Conservation (phyloP, 192 early-diverging fungal genomes). For the Umbelopsis sp. region DNA sequence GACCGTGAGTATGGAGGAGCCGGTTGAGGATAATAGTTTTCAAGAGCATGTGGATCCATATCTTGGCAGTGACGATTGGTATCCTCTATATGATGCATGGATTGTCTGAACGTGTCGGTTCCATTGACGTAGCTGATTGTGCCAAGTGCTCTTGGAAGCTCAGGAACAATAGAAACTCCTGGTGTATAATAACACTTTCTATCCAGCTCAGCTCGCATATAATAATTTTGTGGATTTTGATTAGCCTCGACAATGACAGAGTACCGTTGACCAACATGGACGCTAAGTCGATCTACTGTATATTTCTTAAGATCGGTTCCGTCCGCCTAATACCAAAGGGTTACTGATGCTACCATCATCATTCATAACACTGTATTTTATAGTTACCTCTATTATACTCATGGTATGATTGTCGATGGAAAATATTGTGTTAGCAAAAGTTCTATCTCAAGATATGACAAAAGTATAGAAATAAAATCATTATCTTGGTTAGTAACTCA, state of each 20-base stretch:
- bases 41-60: conserved; percentile 10
- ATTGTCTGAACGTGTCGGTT: not conserved
- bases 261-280: conserved; percentile 47
- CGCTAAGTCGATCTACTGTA: conserved; percentile 29
- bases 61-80: conserved; percentile 12
- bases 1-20: not conserved
- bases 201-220: conserved; percentile 41
- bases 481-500: too few species aligned
- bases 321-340: conserved; percentile 28
- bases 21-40: conserved; percentile 6
- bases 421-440: conserved; percentile 66
- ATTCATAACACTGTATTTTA: not conserved
- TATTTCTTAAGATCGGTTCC: conserved; percentile 34
- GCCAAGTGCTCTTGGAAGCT: conserved; percentile 33
- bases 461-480: too few species aligned
- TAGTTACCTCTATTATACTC: conserved; percentile 53
- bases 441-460: conserved; percentile 23
- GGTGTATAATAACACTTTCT: conserved; percentile 23
- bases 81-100: not conserved
- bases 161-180: conserved; percentile 62
- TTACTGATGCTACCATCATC: not conserved
- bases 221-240: conserved; percentile 39
- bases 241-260: conserved; percentile 46
- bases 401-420: conserved; percentile 72
- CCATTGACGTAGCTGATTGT: not conserved